Percentiles rank a stretch among this genome's conserved stretches.
Evolutionary conservation across 2,329 filamentous ascomycete genomes (phyloP).

Genomic region (Penicillium nordicum): DNA sequence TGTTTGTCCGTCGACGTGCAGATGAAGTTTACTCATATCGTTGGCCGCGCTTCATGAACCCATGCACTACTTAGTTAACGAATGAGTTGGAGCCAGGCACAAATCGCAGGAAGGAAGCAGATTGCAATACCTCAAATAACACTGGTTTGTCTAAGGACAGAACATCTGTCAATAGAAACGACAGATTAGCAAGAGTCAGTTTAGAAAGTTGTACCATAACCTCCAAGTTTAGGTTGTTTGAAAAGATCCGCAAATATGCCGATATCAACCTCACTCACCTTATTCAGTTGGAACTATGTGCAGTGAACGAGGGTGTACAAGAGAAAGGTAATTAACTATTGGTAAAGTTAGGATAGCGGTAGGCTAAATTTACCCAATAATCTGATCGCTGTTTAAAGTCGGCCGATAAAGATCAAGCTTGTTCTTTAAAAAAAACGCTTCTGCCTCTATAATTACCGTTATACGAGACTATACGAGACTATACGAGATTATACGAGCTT

Average conservation of each 20-base stretch:
- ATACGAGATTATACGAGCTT: background rate
- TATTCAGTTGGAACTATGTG: background rate
- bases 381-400: background rate
- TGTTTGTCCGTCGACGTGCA: constrained; percentile 78
- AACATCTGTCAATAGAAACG: background rate
- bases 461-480: background rate
- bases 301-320: background rate
- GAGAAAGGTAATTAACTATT: background rate
- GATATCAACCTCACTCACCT: background rate
- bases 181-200: background rate
- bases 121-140: background rate
- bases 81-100: background rate
- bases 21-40: constrained; percentile 51
- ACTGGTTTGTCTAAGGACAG: background rate
- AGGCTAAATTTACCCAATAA: background rate
- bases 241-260: background rate
- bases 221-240: background rate
- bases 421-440: background rate
- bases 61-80: no score
- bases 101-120: background rate
- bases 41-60: background rate
- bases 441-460: background rate
- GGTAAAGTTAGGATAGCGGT: background rate
- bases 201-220: background rate
- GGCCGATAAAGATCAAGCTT: background rate